Base-by-base conservation (phyloP, 306 rosid species). In the Inga leiocalycina region DNA sequence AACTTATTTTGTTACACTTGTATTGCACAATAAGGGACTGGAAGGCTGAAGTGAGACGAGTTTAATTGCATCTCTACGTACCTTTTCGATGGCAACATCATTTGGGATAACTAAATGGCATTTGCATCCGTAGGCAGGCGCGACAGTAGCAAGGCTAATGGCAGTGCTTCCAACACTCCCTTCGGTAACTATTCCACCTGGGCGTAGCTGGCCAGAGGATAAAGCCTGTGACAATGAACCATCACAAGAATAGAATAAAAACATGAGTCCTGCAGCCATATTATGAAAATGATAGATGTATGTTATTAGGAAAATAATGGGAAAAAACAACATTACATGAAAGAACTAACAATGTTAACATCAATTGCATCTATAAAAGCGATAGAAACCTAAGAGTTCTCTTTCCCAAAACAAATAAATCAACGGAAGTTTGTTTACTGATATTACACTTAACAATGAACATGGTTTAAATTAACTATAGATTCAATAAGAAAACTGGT, bases 121-220 rank as follows among this genome's bases (percentile, higher is more conserved):
- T 84, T 90, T 89, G 89, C 99, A 95, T 35, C 96, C 97, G 76
- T 73, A 93, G n/a, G 97, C 99, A 77, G 98, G 96, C 56, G 97
- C 99, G 76, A 93, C 98, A 48, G 98, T 90, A 10, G 98, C 98
- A 83, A 95, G 91, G 86, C 98, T 95, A 70, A 95, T 89, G 77
- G 98, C 99, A 19, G 97, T 95, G 86, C 98, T 95, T 79, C 98
- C 98, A 11, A 95, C 97, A 83, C 98, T 93, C 66, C 99, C 99
- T 87, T 95, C 98, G 19, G 97, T 94, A 84, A 94, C 91, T 20
- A 94, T 84, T 56, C 98, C 98, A 71, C 97, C 98, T 51, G 74
- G 89, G 56, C 73, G 79, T 39, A 95, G 93, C 86, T 86, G 86
- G 48, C 93, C 95, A 80, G 93, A 91, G 78, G 87, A 90, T 75